Evolutionary conservation across 2,329 filamentous ascomycete species (phyloP), one percentile per base, ranked within the genome.

Genomic region (Zopfia rhizophila): DNA sequence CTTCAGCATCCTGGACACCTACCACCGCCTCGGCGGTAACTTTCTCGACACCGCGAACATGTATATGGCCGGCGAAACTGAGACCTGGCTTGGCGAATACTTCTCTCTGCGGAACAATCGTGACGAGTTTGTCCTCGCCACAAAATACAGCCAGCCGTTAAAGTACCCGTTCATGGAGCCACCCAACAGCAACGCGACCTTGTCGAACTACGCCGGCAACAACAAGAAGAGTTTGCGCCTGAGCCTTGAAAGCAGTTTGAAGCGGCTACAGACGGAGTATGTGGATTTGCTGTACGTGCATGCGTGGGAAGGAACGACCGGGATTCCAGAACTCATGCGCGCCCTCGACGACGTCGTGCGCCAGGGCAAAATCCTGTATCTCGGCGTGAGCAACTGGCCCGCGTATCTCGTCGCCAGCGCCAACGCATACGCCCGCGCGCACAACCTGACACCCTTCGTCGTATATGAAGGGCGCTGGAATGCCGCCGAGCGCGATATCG

Each of bases 1-100:
- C 3, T 85, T 87, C 55, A 73, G 76, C 18, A 82, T 90, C 14
- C 77, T 89, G 6, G 86, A 89, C 60, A 83, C 79, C 63, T 89
- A 82, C 69, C 82, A 80, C 50, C 78, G 80, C 4, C 78, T 84
- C 0, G 84, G 84, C 4, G 87, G 87, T 22, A 90, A 89, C 72
- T 89, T 89, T 66, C 84, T 90, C 60, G 87, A 89, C 65, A 88
- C 84, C 10, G 65, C 62, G 11, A 67, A 62, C 51, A 65, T 62
- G 43, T 73, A 73, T 49, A 65, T 72, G 38, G 45, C 61, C 51
- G 65, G 68, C 38, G 54, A 75, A 45, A 68, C 62, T 6, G 72
- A 75, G 53, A 48, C 56, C n/a, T 73, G 69, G 70, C 46, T 75
- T 21, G 72, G 72, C 30, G 72, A 75, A 43, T 74, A 72, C 72